These are phyloP conservation scores for Trematosphaeria pertusa DNA, from an alignment of 2,329 filamentous ascomycete genomes.

Conservation along the genomic window DNA sequence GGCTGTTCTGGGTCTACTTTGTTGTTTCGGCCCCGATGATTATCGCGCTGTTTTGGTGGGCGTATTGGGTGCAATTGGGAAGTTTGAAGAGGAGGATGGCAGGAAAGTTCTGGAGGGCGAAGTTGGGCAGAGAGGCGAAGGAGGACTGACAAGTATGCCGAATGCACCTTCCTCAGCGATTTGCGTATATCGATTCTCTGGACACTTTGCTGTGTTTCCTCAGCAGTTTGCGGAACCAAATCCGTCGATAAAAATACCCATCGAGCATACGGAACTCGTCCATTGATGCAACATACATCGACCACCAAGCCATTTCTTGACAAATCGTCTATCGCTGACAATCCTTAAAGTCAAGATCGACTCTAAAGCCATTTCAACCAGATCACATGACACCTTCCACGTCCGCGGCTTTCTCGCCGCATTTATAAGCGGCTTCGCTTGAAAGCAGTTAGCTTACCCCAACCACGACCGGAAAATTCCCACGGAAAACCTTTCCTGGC, in stretches of 20 bases:
- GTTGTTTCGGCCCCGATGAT: slow-evolving; percentile 7
- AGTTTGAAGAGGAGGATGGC: slow-evolving; percentile 2
- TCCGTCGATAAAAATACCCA: too few species aligned
- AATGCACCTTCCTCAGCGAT: too few species aligned
- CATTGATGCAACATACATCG: too few species aligned
- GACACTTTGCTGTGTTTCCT: too few species aligned
- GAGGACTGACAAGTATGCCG: background rate
- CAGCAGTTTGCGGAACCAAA: too few species aligned
- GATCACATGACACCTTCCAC: background rate
- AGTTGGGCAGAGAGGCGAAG: background rate
- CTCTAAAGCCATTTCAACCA: background rate
- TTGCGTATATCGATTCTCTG: too few species aligned
- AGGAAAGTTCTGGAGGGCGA: background rate
- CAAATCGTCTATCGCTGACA: too few species aligned
- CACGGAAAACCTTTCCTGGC: background rate
- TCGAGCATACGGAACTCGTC: too few species aligned
- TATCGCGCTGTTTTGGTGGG: slow-evolving; percentile 11
- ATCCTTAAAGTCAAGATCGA: too few species aligned
- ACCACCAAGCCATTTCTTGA: too few species aligned
- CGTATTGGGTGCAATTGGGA: slow-evolving; percentile 7
- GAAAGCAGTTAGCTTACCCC: too few species aligned
- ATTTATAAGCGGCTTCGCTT: too few species aligned
- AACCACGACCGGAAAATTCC: background rate
- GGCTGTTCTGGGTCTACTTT: slow-evolving; percentile 10
- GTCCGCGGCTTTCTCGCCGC: slow-evolving; percentile 4